Evolutionary conservation across 2,329 filamentous ascomycete genomes (phyloP), one percentile per base, ranked within the genome.

Genomic region (Pseudocercospora musae): DNA sequence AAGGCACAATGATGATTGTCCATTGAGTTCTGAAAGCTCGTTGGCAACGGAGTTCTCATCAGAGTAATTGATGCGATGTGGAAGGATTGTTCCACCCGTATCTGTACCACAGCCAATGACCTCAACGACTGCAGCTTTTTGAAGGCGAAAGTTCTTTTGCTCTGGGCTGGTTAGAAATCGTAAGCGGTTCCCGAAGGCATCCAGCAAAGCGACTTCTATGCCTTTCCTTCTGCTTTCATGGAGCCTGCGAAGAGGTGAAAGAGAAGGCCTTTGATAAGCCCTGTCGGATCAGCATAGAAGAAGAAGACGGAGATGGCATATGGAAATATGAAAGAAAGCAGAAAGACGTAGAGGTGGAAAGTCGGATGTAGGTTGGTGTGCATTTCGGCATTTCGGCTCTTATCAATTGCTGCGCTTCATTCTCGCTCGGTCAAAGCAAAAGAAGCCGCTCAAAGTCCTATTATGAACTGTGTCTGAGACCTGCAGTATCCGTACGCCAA

Each of bases 41-140:
- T 27, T 18, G 48, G 48, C 48, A 50, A 50, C 8, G 44, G 27
- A 49, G 31, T 60, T 46, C 42, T 21, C 20, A 27, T n/a, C n/a
- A n/a, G n/a, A n/a, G n/a, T n/a, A n/a, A n/a, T n/a, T 33, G 56
- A 9, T 13, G 1, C 42, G 8, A 20, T 21, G n/a, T 20, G 53
- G 18, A 49, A 40, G 54, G 20, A 58, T 87, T 37, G 84, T 87
- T 76, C 78, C 80, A 78, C 84, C 85, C 84, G 85, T 87, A 88
- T 88, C 85, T 88, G 86, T 88, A 84, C 85, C 84, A 79, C 78
- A 78, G 82, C 80, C 78, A 81, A 79, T 66, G 76, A 78, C 74
- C 83, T 86, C 80, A 78, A 82, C 78, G 78, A 79, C 79, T 78
- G 81, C 82, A 85, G 84, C 85, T 87, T 85, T 85, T 87, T 84